phyloP scores from a whole-genome alignment of 1,139 yeast species.

The Yamadazyma aaseri region DNA sequence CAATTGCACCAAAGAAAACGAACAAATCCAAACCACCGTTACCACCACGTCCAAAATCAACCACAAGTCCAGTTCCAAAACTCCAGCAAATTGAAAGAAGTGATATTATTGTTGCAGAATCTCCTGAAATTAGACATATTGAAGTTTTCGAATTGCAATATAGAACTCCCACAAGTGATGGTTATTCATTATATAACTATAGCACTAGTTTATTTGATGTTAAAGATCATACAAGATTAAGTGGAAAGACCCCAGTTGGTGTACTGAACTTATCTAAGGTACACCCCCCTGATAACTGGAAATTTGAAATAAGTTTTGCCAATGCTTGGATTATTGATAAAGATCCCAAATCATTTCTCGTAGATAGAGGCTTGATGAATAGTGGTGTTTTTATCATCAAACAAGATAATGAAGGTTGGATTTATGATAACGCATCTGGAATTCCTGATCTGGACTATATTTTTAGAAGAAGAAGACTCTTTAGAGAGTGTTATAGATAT shows the following conservation, averaged over 20 bases:
- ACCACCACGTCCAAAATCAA: slow-evolving; percentile 9
- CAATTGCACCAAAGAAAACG: slow-evolving; percentile 15
- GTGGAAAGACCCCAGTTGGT: slow-evolving; percentile 67
- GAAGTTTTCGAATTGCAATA: slow-evolving; percentile 77
- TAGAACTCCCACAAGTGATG: slow-evolving; percentile 57
- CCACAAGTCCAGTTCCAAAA: slow-evolving; percentile 7
- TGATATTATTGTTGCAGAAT: slow-evolving; percentile 45
- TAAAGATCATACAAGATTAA: slow-evolving; percentile 47
- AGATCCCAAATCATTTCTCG: slow-evolving; percentile 52
- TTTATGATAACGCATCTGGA: slow-evolving; percentile 34
- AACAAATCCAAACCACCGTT: slow-evolving; percentile 12
- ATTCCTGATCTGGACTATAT: slow-evolving; percentile 28
- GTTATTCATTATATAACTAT: slow-evolving; percentile 51
- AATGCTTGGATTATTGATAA: slow-evolving; percentile 68
- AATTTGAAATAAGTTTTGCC: slow-evolving; percentile 53
- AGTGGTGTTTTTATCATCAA: slow-evolving; percentile 21
- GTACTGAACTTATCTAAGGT: slow-evolving; percentile 55
- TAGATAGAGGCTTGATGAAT: slow-evolving; percentile 38
- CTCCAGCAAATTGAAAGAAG: not conserved
- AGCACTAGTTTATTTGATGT: slow-evolving; percentile 49
- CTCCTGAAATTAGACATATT: slow-evolving; percentile 58
- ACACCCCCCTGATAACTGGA: slow-evolving; percentile 73
- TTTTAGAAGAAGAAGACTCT: slow-evolving; percentile 57
- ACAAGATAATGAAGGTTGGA: slow-evolving; percentile 43
- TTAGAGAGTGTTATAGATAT: slow-evolving; percentile 50